Evolutionary conservation across 805 yeast genomes (phyloP), one percentile per base, ranked within the genome.

Genomic region (Yamadazyma endophytica): DNA sequence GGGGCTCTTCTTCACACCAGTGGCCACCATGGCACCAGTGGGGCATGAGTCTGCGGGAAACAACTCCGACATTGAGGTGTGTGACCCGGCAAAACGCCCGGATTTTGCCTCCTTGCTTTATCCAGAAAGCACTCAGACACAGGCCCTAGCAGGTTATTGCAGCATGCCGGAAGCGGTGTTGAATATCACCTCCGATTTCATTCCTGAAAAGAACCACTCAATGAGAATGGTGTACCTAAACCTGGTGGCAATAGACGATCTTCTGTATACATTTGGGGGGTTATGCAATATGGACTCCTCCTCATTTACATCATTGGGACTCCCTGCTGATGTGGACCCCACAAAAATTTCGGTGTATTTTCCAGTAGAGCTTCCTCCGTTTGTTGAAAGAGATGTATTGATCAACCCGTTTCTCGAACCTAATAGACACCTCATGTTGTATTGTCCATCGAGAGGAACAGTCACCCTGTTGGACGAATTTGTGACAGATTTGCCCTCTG

Each of bases 381-480:
- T 49, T 32, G 58, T 61, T 28, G 68, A 42, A 43, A 54, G 36
- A 44, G 60, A 45, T 42, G 55, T 55, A 30, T 46, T 48, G 49
- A 62, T 29, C 49, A 69, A 51, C 54, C 75, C 56, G 44, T 49
- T 64, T 61, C 36, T 58, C 70, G 35, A 77, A 71, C 53, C 44
- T 16, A 58, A 61, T 36, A 32, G 36, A 9, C 37, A 44, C 18
- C 51, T 63, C 21, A 40, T 44, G 29, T 30, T 44, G 17, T 59
- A 49, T 44, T 55, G 52, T 56, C 64, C 47, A 28, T 46, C 36
- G 15, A 47, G 67, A 33, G 57, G 60, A 9, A 50, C 65, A 0
- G 41, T 56, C 4, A 54, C 56, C 4, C 47, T 51, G 17, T 42
- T 55, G 35, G 58, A 56, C 25, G 47, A 47, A 4, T 35, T 43